Evolutionary conservation across 768 basidiomycete genomes (phyloP), one percentile per base, ranked within the genome.

Genomic region (Amanita molliuscula): DNA sequence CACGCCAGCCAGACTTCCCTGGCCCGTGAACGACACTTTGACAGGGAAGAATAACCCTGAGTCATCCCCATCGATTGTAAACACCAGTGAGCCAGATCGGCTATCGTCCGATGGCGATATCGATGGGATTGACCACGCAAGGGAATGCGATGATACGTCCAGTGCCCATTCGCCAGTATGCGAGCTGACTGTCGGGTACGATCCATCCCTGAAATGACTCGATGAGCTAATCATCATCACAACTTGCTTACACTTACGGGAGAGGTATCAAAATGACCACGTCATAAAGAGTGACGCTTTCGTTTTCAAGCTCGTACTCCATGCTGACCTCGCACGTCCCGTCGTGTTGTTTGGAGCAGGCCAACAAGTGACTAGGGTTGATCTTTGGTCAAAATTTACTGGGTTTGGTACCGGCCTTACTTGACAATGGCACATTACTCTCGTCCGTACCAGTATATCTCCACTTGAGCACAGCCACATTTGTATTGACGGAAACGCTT

Each of bases 261-360:
- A 98, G 81, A 21, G 95, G 93, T 57, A 98, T 95, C 47, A 85
- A 84, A 54, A 98, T 90, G 55, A 81, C 74, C 20, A 94, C 78
- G 62, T 97, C 89, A 63, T 88, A 79, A 2, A 97, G 73, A 0
- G 81, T 79, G 48, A 97, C 67, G 43, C 75, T 76, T 54, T 86
- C 77, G 55, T 91, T 88, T 62, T 95, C 92, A 41, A 98, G 84
- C 63, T 98, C 94, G 61, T 96, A 97, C 66, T 97, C 96, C 54
- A 98, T 89, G 66, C 88, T 94, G 53, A 98, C 89, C 55, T 95
- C 92, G 56, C 84, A 88, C 1, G 84, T 85, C n/a, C 92, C 92
- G 53, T 91, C 86, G 58, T n/a, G n/a, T 89, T 90, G 34, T 88
- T 83, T 5, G 89, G 86, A 10, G 91, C 84, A 10, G 94, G 96